phyloP scores from a whole-genome alignment of 2,329 filamentous ascomycete genomes.

The Zalaria obscura region DNA sequence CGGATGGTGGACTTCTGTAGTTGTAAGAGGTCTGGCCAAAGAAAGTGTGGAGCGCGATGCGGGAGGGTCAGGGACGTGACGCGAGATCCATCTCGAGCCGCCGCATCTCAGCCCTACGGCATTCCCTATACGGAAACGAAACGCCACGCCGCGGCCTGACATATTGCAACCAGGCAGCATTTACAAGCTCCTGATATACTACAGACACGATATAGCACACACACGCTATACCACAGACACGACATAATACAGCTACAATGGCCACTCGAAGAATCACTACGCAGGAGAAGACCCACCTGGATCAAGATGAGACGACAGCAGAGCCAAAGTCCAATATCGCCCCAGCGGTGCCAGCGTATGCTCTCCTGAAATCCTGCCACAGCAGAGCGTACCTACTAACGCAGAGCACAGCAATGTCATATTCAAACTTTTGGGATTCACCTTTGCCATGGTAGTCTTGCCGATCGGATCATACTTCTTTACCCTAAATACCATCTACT shows the following conservation, averaged over 20 bases:
- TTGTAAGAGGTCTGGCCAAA: no score
- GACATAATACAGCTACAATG: constrained; percentile 35
- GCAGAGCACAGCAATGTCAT: constrained; percentile 55
- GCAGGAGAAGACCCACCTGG: constrained; percentile 50
- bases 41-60: no score
- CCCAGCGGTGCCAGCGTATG: constrained; percentile 73
- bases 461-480: constrained; percentile 85
- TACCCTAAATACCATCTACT: constrained; percentile 62
- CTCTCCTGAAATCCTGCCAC: background rate
- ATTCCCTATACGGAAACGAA: no score
- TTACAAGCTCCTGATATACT: no score
- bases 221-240: background rate
- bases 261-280: constrained; percentile 49
- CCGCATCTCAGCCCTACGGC: no score
- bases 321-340: constrained; percentile 51
- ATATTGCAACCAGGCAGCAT: no score
- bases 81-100: no score
- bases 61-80: no score
- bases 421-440: constrained; percentile 78
- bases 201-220: no score
- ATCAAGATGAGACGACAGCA: constrained; percentile 19
- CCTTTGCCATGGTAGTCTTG: constrained; percentile 74
- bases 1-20: no score
- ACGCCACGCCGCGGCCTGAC: no score
- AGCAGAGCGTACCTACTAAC: background rate